Base-by-base conservation (phyloP, 192 early-diverging fungal genomes). In the Lobosporangium transversale region DNA sequence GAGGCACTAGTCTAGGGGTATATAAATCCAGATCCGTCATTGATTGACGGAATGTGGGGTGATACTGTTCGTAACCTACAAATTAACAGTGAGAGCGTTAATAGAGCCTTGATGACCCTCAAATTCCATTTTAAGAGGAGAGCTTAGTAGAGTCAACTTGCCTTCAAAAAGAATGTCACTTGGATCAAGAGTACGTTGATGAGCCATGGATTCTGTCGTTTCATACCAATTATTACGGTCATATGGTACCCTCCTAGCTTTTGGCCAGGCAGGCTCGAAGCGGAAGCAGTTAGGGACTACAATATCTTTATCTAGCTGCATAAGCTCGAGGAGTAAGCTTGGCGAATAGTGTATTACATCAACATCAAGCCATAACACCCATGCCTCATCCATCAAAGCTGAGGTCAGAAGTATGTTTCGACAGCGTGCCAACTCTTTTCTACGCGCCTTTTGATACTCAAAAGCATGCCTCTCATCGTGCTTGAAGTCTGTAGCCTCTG, bases 321-420 rank as follows among this genome's bases (percentile, higher is more conserved):
- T 92, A 66, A 92, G 61, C 31, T 89, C 85, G 24, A 79, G 75
- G 18, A 91, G 57, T 43, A 90, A 61, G 21, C 81, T 84, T 9
- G 82, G 80, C 6, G 90, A 85, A 43, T 90, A 92, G 56, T 86
- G 83, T 24, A 87, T 78, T n/a, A 92, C 84, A 70, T 92, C 90
- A 15, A 84, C 86, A 44, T 92, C 91, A 4, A 92, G 74, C 91
- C 91, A 92, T 14, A 92, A 78, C 15, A 92, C 89, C 91, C 91
- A 92, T 12, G 84, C 81, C 31, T 88, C 86, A 53, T 85, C 80
- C n/a, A 67, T 57, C 6, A 92, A 60, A 1, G 91, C 82, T 8
- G 84, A 74, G 1, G 83, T 81, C 66, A 89, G 79, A 27, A 91
- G 63, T n/a, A 78, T 81, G 52, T 91, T 92, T 56, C 91, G 84